Percentiles rank a stretch among this genome's conserved stretches.
Conservation (phyloP, 176 grass and related monocot species). For the Aegilops tauschii region DNA sequence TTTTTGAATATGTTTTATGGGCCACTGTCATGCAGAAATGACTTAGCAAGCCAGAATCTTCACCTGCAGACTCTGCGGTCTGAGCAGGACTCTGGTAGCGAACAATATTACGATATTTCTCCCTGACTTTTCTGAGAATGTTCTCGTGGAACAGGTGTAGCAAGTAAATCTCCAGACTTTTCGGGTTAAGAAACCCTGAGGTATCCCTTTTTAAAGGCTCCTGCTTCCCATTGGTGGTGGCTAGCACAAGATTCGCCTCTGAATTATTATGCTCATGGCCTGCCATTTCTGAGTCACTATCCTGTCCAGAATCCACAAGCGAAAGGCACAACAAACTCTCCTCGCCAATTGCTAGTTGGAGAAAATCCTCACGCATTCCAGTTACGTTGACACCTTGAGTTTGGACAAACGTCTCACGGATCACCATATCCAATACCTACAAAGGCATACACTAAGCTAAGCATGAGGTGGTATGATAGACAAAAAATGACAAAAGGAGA, state of each 20-base stretch:
- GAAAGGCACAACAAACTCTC: constrained; percentile 77
- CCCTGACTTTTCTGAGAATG: constrained; percentile 52
- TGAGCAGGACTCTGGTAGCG: constrained; percentile 31
- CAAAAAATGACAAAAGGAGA: constrained; percentile 8
- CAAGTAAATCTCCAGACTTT: constrained; percentile 74
- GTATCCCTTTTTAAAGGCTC: constrained; percentile 23
- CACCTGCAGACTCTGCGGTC: constrained; percentile 38
- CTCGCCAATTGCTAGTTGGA: constrained; percentile 88
- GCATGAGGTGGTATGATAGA: neutral
- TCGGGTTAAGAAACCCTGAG: constrained; percentile 50
- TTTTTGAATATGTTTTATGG: constrained; percentile 91
- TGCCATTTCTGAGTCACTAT: constrained; percentile 37
- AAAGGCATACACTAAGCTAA: constrained; percentile 24
- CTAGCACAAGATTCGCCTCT: constrained; percentile 48
- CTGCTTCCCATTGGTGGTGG: constrained; percentile 48
- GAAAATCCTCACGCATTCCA: constrained; percentile 89
- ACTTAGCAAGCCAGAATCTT: constrained; percentile 44
- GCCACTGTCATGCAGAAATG: constrained; percentile 87
- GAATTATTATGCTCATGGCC: constrained; percentile 29
- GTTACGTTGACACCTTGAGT: constrained; percentile 80
- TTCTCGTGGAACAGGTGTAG: constrained; percentile 78
- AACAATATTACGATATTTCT: constrained; percentile 37
- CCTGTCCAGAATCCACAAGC: constrained; percentile 51
- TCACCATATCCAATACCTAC: constrained; percentile 93
- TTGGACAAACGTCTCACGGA: constrained; percentile 64